Base-by-base conservation (phyloP, 768 basidiomycete genomes). In the Russula virescens region DNA sequence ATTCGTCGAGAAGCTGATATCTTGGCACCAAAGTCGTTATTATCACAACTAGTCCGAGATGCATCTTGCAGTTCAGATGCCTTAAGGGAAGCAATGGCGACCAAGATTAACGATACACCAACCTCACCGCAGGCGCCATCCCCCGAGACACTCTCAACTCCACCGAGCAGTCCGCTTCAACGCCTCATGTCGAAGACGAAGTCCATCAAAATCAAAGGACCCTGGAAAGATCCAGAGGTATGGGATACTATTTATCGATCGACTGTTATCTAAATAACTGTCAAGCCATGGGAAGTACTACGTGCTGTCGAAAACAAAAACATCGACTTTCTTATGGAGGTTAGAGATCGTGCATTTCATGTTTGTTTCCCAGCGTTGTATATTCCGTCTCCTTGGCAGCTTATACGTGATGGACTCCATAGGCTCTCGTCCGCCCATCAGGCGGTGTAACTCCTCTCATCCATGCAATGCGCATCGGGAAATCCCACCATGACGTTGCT, bases 371-470 rank as follows among this genome's bases (percentile, higher is more conserved):
- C 18, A 18, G 10, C 35, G 31, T 21, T 42, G 13, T 40, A n/a
- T 43, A 34, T 31, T 40, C 43, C 28, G 54, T 42, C 11, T 28
- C 31, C 40, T 53, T 19, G 28, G 38, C 14, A 51, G 51, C 40
- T 38, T 40, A 28, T 55, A 21, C 53, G 55, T 57, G 65, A 52
- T 9, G 40, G 35, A 38, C 34, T 18, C 14, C 31, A 31, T 61
- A 91, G 85, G 78, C 95, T 28, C 78, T 98, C 7, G 77, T 96
- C n/a, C 87, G 86, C 60, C 91, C 90, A 70, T 86, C 86, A 42
- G 93, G 91, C 2, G 88, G 89, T 45, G 85, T 86, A 25, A 94
- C 94, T 1, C 94, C 95, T 8, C 82, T 98, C 16, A 81, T 97
- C 8, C 93, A 98, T 70, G 92, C 94, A 0, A 92, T 96, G 81